Evolutionary conservation across 495 filamentous ascomycete species (phyloP), one percentile per base, ranked within the genome.

Genomic region (Chaetomium fimeti): DNA sequence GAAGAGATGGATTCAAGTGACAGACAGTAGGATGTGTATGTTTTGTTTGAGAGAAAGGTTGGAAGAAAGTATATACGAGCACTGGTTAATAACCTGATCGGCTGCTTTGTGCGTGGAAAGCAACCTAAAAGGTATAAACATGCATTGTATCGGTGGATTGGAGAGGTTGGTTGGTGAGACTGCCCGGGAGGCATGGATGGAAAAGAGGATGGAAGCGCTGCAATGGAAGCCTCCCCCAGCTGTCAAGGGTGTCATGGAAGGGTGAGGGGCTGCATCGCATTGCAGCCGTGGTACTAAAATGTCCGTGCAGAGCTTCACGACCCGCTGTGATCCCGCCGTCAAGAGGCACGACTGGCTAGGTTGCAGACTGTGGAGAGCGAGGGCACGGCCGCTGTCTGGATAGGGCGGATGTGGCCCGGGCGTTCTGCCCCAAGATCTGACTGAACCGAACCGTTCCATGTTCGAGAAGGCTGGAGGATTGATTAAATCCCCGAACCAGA

Each of bases 201-300:
- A n/a, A 24, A 24, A 3, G n/a, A 24, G n/a, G 4, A n/a, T 15
- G 42, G 40, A 43, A 43, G 40, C 40, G 16, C 40, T 43, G 40
- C 40, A 43, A 36, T 36, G 8, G 32, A 36, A 36, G 32, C 32
- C 32, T 36, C 32, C 32, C 12, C 29, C 29, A 32, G n/a, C n/a
- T 32, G 32, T 36, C 32, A 36, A 36, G 32, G 32, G 32, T 36
- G 32, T 36, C 32, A 36, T 9, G 32, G 32, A 36, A 36, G 32
- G 57, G 20, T 47, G 57, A 59, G 57, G 57, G 57, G 57, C 29
- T 22, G 18, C 5, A 57, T 8, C n/a, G 29, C 52, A 24, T 40
- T 57, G 29, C n/a, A 24, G 55, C 36, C 32, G 22, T 16, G 13
- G 36, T 16, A 20, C 4, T 52, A 16, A 27, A 27, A 43, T 5